Conservation (phyloP, 1,284 basidiomycete genomes). For the Fomes fomentarius region DNA sequence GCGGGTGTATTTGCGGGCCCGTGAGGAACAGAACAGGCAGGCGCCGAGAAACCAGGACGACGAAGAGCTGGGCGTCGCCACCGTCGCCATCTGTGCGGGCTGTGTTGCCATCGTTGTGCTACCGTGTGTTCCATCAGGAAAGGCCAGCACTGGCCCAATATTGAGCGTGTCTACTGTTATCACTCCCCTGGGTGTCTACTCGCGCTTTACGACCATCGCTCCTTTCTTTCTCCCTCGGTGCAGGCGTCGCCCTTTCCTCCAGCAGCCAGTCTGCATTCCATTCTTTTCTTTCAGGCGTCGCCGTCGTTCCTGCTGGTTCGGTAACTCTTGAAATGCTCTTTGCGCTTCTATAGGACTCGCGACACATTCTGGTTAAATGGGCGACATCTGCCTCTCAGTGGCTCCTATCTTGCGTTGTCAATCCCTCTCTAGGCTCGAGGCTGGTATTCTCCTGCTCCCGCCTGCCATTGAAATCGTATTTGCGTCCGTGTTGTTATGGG, state of each 20-base stretch:
- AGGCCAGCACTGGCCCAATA: constrained; percentile 7
- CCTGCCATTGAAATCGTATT: constrained; percentile 64
- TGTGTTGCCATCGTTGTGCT: constrained; percentile 22
- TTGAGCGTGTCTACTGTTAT: constrained; percentile 6
- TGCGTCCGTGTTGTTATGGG: constrained; percentile 53
- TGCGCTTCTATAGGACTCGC: constrained; percentile 21
- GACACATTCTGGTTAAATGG: constrained; percentile 35
- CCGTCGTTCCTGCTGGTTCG: constrained; percentile 17
- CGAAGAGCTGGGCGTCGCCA: constrained; percentile 16
- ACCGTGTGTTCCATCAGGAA: constrained; percentile 19
- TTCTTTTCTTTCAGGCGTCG: constrained; percentile 32
- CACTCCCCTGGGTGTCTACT: constrained; percentile 3
- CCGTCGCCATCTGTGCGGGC: constrained; percentile 16
- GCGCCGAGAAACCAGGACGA: constrained; percentile 20
- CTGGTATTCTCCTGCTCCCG: constrained; percentile 59
- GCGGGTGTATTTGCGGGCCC: too few relatives aligned
- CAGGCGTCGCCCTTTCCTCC: constrained; percentile 29
- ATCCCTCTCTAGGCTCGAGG: constrained; percentile 51
- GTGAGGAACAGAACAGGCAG: constrained; percentile 4
- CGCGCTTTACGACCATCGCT: constrained; percentile 14
- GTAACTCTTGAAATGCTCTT: constrained; percentile 30
- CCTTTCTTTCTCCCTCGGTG: constrained; percentile 26
- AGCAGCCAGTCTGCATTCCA: constrained; percentile 43
- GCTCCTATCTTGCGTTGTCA: constrained; percentile 73
- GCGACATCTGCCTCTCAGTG: constrained; percentile 66